These are phyloP conservation scores for Allomyces macrogynus DNA, from an alignment of 192 early-diverging fungal genomes.

Conservation along the genomic window DNA sequence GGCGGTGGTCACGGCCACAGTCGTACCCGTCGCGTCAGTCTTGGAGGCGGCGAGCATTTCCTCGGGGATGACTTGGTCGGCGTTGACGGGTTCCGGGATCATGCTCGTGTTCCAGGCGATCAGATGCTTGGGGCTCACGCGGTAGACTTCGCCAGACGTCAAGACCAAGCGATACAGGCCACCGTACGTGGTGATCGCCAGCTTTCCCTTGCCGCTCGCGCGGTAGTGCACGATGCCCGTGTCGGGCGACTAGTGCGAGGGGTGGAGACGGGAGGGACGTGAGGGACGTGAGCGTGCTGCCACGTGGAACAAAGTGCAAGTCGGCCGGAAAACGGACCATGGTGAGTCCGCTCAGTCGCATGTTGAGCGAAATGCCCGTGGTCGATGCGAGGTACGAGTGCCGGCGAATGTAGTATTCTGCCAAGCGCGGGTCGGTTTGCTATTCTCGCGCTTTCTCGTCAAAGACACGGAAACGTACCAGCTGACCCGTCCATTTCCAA, in stretches of 20 bases:
- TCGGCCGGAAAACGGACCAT: not conserved
- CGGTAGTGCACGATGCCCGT: constrained; percentile 4
- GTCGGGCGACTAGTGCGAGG: not conserved
- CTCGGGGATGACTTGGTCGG: not conserved
- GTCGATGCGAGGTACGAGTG: constrained; percentile 4
- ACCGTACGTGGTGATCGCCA: constrained; percentile 5
- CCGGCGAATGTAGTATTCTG: constrained; percentile 5
- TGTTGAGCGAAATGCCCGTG: not conserved
- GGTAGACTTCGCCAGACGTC: constrained; percentile 5
- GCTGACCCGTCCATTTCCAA: constrained; percentile 2
- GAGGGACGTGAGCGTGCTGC: no score
- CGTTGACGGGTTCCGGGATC: not conserved
- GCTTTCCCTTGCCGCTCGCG: constrained; percentile 1
- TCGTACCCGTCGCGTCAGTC: not conserved
- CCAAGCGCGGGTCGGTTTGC: not conserved
- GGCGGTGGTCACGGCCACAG: not conserved
- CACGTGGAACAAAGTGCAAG: no score
- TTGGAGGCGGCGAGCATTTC: not conserved
- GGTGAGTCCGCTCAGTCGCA: not conserved
- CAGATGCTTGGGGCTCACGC: constrained; percentile 4
- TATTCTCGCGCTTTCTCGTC: no score
- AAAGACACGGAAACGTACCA: no score
- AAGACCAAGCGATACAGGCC: constrained; percentile 4
- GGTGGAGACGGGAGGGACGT: no score
- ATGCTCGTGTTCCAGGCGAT: not conserved